Evolutionary conservation across 2,329 filamentous ascomycete species (phyloP), one percentile per base, ranked within the genome.

Genomic region (Grosmannia penicillata): DNA sequence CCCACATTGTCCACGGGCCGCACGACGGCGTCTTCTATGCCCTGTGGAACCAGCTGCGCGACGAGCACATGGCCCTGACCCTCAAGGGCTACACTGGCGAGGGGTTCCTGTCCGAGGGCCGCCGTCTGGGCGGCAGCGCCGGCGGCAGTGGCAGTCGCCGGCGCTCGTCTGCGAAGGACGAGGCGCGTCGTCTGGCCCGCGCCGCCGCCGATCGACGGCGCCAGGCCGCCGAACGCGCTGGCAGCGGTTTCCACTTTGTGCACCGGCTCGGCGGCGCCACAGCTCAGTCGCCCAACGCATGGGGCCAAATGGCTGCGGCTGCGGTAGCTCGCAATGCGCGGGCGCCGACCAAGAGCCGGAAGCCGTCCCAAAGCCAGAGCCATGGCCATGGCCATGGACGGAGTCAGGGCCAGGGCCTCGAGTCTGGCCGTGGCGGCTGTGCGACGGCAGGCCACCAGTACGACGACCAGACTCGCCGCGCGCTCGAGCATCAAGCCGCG

Each of bases 61-160:
- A 89, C 41, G 87, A 95, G 58, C 78, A 89, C 49, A 74, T 86
- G 49, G 73, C 75, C 3, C 68, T 95, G 7, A 53, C 77, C 10
- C 62, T 75, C 42, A 91, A 89, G 53, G 89, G 89, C 15, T 95
- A 89, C 52, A 93, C 83, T 0, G 89, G 89, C 11, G 86, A 94
- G 56, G 82, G 82, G 0, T 95, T 95, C 58, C 61, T 94, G 23
- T 78, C 78, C 0, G 62, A 78, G 24, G 89, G 87, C 1, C 72
- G 75, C 14, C 72, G 72, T 10, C 68, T 95, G 0, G 87, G 87
- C 38, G 82, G 80, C 5, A 18, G 31, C 13, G 24, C 21, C 34
- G 34, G 18, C 14, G 6, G 18, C 14, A 27, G 18, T 21, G 13
- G 29, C 29, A 8, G 21, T 17, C 22, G 28, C n/a, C n/a, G n/a